Evolutionary conservation across 1,284 basidiomycete species (phyloP).

Genomic region (Boletus smithii): DNA sequence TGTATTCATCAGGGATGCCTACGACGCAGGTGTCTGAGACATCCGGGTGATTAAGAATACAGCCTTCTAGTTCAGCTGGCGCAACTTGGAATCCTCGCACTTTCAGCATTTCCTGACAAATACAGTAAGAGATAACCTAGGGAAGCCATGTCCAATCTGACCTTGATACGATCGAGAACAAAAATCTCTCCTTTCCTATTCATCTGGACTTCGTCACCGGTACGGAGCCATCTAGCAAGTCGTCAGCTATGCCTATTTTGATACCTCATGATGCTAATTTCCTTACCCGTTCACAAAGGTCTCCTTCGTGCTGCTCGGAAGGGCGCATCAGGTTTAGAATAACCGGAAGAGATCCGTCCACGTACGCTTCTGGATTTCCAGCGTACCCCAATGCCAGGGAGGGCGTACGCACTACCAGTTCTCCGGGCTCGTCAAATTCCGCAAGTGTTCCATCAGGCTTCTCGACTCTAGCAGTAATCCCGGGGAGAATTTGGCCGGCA

Average conservation of each 20-base stretch:
- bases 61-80: conserved; percentile 72
- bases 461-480: conserved; percentile 52
- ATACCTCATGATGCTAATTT: not conserved
- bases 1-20: conserved; percentile 72
- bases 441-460: conserved; percentile 61
- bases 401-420: conserved; percentile 58
- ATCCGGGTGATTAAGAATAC: conserved; percentile 61
- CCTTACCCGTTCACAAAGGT: conserved; percentile 52
- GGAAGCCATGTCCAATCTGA: conserved; percentile 16
- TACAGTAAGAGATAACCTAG: not conserved
- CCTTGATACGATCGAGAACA: conserved; percentile 70
- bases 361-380: conserved; percentile 62
- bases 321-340: not conserved
- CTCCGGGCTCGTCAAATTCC: conserved; percentile 62
- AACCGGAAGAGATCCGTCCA: conserved; percentile 15
- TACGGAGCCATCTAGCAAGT: conserved; percentile 61
- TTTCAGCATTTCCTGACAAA: conserved; percentile 54
- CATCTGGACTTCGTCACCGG: conserved; percentile 67
- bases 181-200: conserved; percentile 56
- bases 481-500: conserved; percentile 56
- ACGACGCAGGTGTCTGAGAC: conserved; percentile 66
- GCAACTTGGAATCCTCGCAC: conserved; percentile 64
- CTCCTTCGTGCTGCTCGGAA: conserved; percentile 44
- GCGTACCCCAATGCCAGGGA: conserved; percentile 58
- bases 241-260: conserved; percentile 26